These are phyloP conservation scores for Gossypium trilobum DNA, from an alignment of 441 rosid species.

Conservation along the genomic window DNA sequence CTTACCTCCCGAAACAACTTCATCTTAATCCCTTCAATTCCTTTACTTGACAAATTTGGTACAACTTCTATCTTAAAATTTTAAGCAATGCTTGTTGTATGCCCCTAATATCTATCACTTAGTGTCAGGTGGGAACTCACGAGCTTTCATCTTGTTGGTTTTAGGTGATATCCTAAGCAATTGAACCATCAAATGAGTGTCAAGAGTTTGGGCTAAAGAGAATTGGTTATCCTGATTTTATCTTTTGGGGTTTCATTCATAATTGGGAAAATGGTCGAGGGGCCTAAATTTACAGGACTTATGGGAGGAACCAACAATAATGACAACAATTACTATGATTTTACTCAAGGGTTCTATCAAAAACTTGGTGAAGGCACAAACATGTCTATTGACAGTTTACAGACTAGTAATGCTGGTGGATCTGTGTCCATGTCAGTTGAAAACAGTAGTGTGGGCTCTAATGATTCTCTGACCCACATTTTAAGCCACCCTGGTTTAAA, in stretches of 20 bases:
- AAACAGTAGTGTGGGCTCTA: slow-evolving; percentile 82
- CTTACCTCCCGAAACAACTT: not conserved
- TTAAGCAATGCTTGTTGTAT: not conserved
- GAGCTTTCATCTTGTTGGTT: not conserved
- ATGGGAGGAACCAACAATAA: slow-evolving; percentile 41
- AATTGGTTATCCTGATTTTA: slow-evolving; percentile 7
- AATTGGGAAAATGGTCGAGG: slow-evolving; percentile 52
- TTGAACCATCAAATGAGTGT: slow-evolving; percentile 17
- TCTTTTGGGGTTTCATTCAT: slow-evolving; percentile 24
- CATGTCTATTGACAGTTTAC: slow-evolving; percentile 83
- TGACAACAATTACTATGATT: slow-evolving; percentile 57
- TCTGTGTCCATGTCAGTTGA: slow-evolving; percentile 87
- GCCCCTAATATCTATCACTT: not conserved
- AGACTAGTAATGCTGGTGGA: slow-evolving; percentile 74
- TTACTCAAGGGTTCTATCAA: slow-evolving; percentile 70
- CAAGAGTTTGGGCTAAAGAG: slow-evolving; percentile 16
- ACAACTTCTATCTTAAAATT: not conserved
- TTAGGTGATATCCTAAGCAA: slow-evolving; percentile 16
- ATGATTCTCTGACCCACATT: slow-evolving; percentile 72
- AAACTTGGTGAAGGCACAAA: slow-evolving; percentile 79
- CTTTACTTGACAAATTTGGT: not conserved
- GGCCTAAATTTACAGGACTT: slow-evolving; percentile 49
- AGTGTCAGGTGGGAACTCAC: not conserved
- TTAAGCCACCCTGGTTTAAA: slow-evolving; percentile 73
- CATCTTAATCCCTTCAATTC: not conserved